Percentiles rank a stretch among this genome's conserved stretches.
Evolutionary conservation across 306 rosid genomes (phyloP).

Genomic region (Rosa chinensis): DNA sequence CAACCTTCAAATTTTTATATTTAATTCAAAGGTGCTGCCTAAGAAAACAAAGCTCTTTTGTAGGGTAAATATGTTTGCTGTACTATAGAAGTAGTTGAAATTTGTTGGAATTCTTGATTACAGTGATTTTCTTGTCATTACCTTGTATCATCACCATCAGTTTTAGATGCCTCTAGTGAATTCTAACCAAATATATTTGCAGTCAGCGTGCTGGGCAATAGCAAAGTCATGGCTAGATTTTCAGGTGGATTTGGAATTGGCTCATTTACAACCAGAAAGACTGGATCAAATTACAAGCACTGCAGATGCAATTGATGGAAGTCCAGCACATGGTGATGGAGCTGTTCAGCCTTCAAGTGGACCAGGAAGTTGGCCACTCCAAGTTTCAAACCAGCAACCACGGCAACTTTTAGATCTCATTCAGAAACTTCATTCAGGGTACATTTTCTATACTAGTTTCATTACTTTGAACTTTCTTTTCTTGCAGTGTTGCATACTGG

Average conservation of each 20-base stretch:
- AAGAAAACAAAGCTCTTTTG: constrained; percentile 1
- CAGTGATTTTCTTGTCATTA: constrained; percentile 12
- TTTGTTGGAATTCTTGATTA: background rate
- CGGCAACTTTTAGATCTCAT: constrained; percentile 80
- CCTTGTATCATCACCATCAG: constrained; percentile 3
- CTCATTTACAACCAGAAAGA: constrained; percentile 61
- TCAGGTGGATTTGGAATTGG: constrained; percentile 83
- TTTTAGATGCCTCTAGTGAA: constrained; percentile 30
- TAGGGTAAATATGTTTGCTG: background rate
- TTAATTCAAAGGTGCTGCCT: background rate
- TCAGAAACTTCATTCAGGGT: constrained; percentile 96
- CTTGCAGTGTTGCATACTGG: constrained; percentile 12
- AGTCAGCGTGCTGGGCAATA: constrained; percentile 99
- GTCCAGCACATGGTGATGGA: constrained; percentile 59
- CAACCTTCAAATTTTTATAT: background rate
- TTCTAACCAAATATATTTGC: constrained; percentile 30
- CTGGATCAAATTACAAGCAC: constrained; percentile 54
- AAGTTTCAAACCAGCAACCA: constrained; percentile 88
- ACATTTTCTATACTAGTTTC: constrained; percentile 19
- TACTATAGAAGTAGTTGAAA: background rate
- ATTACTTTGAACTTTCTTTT: constrained; percentile 18
- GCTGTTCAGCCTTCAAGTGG: constrained; percentile 51
- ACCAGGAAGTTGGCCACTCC: constrained; percentile 85
- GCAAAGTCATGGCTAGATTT: constrained; percentile 93
- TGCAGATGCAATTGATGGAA: constrained; percentile 60